These are phyloP conservation scores for Hymenoscyphus infarciens DNA, from an alignment of 2,329 filamentous ascomycete species.

Conservation along the genomic window DNA sequence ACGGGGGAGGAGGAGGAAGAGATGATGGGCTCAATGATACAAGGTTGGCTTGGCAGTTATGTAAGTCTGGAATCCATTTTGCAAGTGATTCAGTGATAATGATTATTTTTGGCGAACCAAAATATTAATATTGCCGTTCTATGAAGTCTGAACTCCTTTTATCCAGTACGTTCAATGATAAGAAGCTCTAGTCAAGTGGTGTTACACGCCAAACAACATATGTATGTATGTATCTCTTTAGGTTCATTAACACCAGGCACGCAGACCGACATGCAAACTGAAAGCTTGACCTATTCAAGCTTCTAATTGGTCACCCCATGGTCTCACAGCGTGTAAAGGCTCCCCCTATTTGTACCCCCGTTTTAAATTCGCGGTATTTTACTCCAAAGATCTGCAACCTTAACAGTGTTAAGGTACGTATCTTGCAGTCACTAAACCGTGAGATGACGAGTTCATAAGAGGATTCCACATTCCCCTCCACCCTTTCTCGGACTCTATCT, in stretches of 20 bases:
- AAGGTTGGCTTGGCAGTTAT: not conserved
- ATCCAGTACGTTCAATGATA: no score
- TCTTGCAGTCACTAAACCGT: not conserved
- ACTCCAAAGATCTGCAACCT: not conserved
- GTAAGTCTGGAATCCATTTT: not conserved
- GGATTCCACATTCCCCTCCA: no score
- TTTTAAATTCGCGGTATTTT: not conserved
- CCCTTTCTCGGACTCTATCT: not conserved
- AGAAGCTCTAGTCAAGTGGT: no score
- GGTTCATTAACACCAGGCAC: no score
- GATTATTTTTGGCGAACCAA: not conserved
- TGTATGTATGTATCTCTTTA: no score
- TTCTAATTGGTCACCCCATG: no score
- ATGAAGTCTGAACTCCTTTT: not conserved
- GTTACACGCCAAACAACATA: no score
- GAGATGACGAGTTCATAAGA: not conserved
- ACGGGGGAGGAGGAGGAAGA: conserved; percentile 1
- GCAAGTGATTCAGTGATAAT: not conserved
- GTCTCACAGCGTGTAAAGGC: not conserved
- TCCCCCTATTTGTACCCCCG: not conserved
- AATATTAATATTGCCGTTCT: not conserved
- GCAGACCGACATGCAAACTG: no score
- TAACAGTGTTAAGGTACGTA: not conserved
- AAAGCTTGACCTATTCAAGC: no score
- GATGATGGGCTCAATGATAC: not conserved